Evolutionary conservation across 2,329 filamentous ascomycete species (phyloP), one percentile per base, ranked within the genome.

Genomic region (Fusarium nygamai): DNA sequence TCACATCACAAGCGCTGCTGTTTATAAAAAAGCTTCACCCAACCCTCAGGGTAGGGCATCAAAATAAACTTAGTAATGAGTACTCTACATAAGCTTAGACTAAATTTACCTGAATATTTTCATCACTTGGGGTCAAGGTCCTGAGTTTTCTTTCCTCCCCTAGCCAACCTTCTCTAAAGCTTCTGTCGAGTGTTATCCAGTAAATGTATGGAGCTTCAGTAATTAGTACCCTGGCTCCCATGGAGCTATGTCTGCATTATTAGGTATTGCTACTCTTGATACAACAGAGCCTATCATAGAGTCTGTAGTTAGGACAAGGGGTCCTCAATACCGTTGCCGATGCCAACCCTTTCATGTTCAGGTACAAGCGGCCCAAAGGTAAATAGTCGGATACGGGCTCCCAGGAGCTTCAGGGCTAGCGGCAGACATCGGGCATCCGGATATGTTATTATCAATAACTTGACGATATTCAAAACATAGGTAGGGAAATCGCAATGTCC

Each of bases 201-300:
- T 6, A 39, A 29, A 39, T 27, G 19, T 19, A 38, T 22, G 10
- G n/a, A 54, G 34, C n/a, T 58, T 48, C 31, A 61, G 50, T 48
- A 62, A 27, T 59, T 38, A 38, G 59, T n/a, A 50, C 61, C 51
- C 61, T 65, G 56, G 61, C 19, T 54, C 44, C 7, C 38, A 29
- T 72, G 71, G 56, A 64, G 56, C 38, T 54, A 59, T 48, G 61
- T 56, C 51, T 72, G 34, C 50, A n/a, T n/a, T n/a, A 33, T 64
- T 51, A 17, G 34, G 34, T 9, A 33, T 56, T 51, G 54, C 54
- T 29, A 39, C 44, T 67, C 57, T 66, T 65, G n/a, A 56, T 53
- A 60, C 48, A 77, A 34, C 63, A 77, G 76, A 75, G 57, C 74
- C 76, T 78, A 76, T 78, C 71, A 54, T 38, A 38, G 24, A 17